Evolutionary conservation across 441 rosid species (phyloP), one percentile per base, ranked within the genome.

Genomic region (Raphanus hybrid): DNA sequence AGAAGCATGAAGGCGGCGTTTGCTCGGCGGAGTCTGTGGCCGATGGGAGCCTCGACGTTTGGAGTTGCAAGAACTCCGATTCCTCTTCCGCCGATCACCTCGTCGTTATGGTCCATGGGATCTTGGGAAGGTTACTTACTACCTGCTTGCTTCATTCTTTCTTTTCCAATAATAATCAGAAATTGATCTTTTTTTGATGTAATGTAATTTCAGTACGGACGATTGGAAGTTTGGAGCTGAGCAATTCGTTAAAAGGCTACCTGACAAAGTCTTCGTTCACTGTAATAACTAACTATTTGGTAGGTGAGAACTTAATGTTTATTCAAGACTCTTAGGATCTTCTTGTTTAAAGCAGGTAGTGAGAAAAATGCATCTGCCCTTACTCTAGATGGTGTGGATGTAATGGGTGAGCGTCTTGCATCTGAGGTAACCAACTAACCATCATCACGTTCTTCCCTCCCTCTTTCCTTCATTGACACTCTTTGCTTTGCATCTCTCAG

Each of bases 201-300:
- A 20, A 71, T 70, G 64, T 23, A 34, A 8, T 5, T 70, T 67
- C 93, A 96, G 99, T 83, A 78, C 90, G 18, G 60, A 83, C 0
- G 92, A 96, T 87, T 96, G 98, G 99, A 92, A 92, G 82, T 96
- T 91, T 76, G 99, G 86, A 70, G 97, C 99, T 2, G 88, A 92
- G 83, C 91, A 86, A 75, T 93, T 96, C 78, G 99, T 90, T 57
- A 87, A 81, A 75, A 78, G 2, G 75, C 85, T 96, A 6, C 97
- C 90, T 0, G 90, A 96, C 76, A 88, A 88, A 91, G 87, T 93
- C 6, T 81, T 90, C 77, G 97, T 92, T 80, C 97, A 93, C 78
- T 87, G 99, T 96, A 85, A 87, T 93, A 41, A 58, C 43, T 57
- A 65, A 26, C 34, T 4, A 32, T 32, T 32, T 32, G 63, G 70